Conservation (phyloP, 352 stramenopile genomes). For the Elongisporangium prolatum region DNA sequence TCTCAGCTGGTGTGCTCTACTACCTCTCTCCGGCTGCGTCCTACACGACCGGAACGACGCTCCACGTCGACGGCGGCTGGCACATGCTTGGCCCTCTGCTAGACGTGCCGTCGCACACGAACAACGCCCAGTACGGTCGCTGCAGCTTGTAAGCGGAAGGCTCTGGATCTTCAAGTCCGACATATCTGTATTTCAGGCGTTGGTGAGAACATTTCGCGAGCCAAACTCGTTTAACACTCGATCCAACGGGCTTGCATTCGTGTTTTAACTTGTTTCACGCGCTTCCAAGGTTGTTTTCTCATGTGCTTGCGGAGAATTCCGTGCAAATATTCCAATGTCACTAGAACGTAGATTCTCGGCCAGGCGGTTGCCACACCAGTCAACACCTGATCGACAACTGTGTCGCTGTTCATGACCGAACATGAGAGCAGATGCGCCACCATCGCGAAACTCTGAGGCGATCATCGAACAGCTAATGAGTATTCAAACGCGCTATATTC, state of each 20-base stretch:
- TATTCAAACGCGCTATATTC: constrained; percentile 75
- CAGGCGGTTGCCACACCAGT: too few species aligned
- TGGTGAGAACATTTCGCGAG: neutral
- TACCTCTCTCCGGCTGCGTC: constrained; percentile 83
- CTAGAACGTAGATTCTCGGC: too few species aligned
- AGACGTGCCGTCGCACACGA: constrained; percentile 71
- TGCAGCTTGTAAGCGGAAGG: constrained; percentile 60
- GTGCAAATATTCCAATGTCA: too few species aligned
- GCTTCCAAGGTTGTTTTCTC: neutral
- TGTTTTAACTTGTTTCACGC: neutral
- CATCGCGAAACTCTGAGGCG: too few species aligned
- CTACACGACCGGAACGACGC: constrained; percentile 89
- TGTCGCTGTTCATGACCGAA: too few species aligned
- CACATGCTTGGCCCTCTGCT: constrained; percentile 58
- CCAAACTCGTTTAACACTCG: neutral
- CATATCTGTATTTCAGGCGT: neutral
- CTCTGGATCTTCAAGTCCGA: constrained; percentile 37
- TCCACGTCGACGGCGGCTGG: constrained; percentile 88
- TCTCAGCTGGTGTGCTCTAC: constrained; percentile 77
- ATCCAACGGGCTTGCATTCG: neutral
- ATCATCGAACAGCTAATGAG: constrained; percentile 53
- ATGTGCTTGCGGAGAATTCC: too few species aligned
- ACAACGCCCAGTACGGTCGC: constrained; percentile 81
- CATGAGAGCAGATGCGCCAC: too few species aligned
- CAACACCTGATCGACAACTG: too few species aligned